Base-by-base conservation (phyloP, 1,139 yeast genomes). In the Saccharomyces hybrid region DNA sequence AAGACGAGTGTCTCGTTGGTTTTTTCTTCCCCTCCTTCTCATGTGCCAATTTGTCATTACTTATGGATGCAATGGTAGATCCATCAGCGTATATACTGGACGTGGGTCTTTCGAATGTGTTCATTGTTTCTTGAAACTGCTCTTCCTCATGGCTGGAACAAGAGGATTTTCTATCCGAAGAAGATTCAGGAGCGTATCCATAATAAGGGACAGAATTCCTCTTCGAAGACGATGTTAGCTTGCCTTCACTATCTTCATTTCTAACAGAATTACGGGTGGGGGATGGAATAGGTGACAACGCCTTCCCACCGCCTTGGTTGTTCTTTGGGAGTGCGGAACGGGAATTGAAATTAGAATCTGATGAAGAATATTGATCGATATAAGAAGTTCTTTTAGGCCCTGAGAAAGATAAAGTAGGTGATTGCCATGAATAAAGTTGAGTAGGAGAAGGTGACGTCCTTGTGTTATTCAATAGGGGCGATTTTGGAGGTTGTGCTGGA, bases 401-500 rank as follows among this genome's bases (percentile, higher is more conserved):
- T 52, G 62, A 65, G 49, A 62, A 64, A 11, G 62, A 57, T 1
- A 66, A 60, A 4, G 61, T 58, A 14, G 66, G 65, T 6, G 64
- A 62, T 41, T 61, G 56, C n/a, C 57, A 57, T 9, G 52, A 44
- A 13, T 57, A 11, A 9, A 9, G 57, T 34, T 54, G 51, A 5
- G 55, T 44, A 3, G 58, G 51, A 8, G 56, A 44, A 3, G 54
- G 53, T 11, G 51, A 49, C 3, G 48, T 42, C 19, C 51, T 29
- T 3, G 47, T 44, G 7, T 51, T 52, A 16, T 47, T 49, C 5
- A 58, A 52, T 50, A 62, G 54, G 14, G 73, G 73, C 1, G 72
- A 69, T 53, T 58, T 63, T 5, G 67, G 69, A 19, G 72, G 70
- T 57, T 62, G 71, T 0, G 76, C 75, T 1, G 83, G 82, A 49